Percentiles rank a stretch among this genome's conserved stretches.
Conservation (phyloP, 108 stramenopile species). For the Mayamaea pseudoterrestris region DNA sequence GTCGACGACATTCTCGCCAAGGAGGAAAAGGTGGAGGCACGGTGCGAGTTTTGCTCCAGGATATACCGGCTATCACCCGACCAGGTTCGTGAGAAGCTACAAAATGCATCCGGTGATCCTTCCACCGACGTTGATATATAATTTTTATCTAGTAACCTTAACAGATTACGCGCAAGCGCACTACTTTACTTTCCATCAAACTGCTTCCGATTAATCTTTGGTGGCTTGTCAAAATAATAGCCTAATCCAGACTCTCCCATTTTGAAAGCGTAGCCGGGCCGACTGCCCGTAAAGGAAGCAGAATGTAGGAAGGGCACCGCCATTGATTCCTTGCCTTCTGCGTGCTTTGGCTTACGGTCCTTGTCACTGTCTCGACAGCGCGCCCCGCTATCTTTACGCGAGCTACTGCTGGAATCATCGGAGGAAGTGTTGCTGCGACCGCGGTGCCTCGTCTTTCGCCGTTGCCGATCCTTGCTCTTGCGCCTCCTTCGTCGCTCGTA, state of each 20-base stretch:
- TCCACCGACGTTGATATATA: slow-evolving; percentile 42
- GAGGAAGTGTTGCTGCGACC: neutral
- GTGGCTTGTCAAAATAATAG: slow-evolving; percentile 1
- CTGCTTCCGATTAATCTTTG: neutral
- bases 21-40: slow-evolving; percentile 67
- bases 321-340: neutral
- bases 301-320: neutral
- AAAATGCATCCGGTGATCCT: slow-evolving; percentile 55
- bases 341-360: neutral
- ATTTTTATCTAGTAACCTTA: too few species aligned
- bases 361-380: neutral
- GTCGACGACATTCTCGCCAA: slow-evolving; percentile 59
- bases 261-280: slow-evolving; percentile 1
- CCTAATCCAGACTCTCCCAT: slow-evolving; percentile 2
- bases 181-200: neutral
- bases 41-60: slow-evolving; percentile 80
- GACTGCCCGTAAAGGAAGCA: neutral
- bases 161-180: too few species aligned
- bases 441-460: neutral
- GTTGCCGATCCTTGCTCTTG: slow-evolving; percentile 6
- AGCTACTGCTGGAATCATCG: neutral
- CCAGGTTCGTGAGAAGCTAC: slow-evolving; percentile 46
- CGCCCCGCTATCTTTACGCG: neutral
- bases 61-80: slow-evolving; percentile 61
- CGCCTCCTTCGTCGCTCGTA: slow-evolving; percentile 9